Evolutionary conservation across 2,329 filamentous ascomycete genomes (phyloP).

Genomic region (Scedosporium dehoogii): DNA sequence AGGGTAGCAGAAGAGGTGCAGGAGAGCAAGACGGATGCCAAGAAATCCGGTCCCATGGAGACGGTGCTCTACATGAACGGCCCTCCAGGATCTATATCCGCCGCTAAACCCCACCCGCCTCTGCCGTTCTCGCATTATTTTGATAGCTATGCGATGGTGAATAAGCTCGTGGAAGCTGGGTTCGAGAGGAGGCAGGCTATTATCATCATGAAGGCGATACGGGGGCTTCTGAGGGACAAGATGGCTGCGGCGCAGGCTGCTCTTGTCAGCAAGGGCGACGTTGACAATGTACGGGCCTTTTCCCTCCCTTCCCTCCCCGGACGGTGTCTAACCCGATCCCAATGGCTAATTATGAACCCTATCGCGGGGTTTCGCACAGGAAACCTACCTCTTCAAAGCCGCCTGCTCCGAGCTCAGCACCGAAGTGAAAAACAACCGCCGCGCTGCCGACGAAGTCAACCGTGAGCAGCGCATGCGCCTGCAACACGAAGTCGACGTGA

Average conservation of each 20-base stretch:
- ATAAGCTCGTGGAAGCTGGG: constrained; percentile 59
- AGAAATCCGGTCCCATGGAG: constrained; percentile 5
- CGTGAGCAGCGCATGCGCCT: constrained; percentile 74
- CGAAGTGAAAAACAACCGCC: constrained; percentile 71
- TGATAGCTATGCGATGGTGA: constrained; percentile 84
- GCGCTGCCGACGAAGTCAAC: constrained; percentile 68
- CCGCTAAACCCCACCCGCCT: neutral
- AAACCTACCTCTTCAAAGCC: constrained; percentile 86
- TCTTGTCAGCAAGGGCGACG: constrained; percentile 80
- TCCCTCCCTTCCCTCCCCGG: constrained; percentile 5
- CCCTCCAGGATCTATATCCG: neutral
- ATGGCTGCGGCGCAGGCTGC: constrained; percentile 70
- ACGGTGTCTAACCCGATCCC: neutral
- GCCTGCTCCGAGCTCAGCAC: constrained; percentile 87
- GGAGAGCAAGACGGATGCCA: neutral
- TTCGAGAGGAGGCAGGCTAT: constrained; percentile 69
- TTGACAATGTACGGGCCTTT: constrained; percentile 58
- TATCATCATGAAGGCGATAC: constrained; percentile 86
- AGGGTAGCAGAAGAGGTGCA: neutral
- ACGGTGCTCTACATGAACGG: constrained; percentile 5
- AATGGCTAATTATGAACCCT: neutral
- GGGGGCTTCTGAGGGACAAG: constrained; percentile 66
- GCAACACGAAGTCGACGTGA: constrained; percentile 91
- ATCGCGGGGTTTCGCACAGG: neutral
- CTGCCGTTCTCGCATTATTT: constrained; percentile 89